phyloP scores from a whole-genome alignment of 2,329 filamentous ascomycete species.

The Lasiodiplodia sp. region DNA sequence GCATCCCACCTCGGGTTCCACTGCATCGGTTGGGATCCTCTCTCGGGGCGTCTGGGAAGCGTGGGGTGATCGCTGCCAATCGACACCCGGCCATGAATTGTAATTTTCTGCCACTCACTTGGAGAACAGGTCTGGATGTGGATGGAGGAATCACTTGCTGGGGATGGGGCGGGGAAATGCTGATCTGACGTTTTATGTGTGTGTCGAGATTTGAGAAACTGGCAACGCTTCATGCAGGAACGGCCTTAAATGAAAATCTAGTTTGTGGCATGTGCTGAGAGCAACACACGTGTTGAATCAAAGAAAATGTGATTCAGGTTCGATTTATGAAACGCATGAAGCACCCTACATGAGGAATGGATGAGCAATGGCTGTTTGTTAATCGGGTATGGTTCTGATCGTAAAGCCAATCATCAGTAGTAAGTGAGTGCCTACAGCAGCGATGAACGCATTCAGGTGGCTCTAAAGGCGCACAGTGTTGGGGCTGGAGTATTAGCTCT shows the following conservation, averaged over 20 bases:
- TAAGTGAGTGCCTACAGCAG: background rate
- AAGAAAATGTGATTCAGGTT: background rate
- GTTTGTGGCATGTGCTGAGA: background rate
- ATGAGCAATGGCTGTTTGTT: background rate
- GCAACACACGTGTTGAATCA: background rate
- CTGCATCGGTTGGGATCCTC: constrained; percentile 6
- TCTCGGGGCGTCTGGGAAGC: too few relatives aligned
- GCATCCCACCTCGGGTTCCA: background rate
- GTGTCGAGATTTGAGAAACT: background rate
- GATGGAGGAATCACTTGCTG: background rate
- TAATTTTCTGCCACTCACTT: background rate
- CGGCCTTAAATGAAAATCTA: constrained; percentile 3
- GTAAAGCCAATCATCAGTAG: background rate
- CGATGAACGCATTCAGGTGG: background rate
- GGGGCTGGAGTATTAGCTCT: background rate
- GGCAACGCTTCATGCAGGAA: constrained; percentile 6
- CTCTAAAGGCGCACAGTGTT: background rate
- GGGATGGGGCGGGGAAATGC: background rate
- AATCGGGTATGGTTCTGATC: background rate
- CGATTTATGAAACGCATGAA: constrained; percentile 3
- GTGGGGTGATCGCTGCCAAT: background rate
- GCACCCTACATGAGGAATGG: constrained; percentile 10
- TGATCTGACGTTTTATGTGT: constrained; percentile 4
- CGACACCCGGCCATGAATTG: background rate
- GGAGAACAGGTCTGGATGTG: background rate